Base-by-base conservation (phyloP, 1,284 basidiomycete genomes). In the Schizopora paradoxa region DNA sequence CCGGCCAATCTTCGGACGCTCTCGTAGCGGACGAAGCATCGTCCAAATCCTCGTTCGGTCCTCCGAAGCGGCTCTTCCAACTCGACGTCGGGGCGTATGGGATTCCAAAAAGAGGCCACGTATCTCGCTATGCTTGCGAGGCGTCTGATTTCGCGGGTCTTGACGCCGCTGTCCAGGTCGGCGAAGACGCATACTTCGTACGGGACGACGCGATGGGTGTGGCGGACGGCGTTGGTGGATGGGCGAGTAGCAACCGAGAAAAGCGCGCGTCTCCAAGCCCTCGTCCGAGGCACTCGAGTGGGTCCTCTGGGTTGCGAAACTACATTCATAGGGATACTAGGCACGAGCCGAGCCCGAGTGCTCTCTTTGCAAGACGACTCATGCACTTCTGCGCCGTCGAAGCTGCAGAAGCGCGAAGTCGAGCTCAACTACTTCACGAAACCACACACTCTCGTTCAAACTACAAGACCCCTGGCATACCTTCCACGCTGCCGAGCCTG, bases 151-250 rank as follows among this genome's bases (percentile, higher is more conserved):
- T 52, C 14, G 57, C 28, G 5, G 64, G 64, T 4, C 63, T 72
- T 27, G 62, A 64, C 29, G 61, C 69, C 4, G 76, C 86, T 0
- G 82, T 87, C 0, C 84, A 87, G 58, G 82, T 91, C 6, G 89
- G 88, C 42, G 87, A 92, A 59, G 87, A 91, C 58, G 84, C 86
- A 6, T 94, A 92, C 61, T 93, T 94, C 54, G 68, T 93, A 3
- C 70, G 82, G 6, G 76, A 78, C 49, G 87, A 91, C 56, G 86
- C 88, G 5, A 80, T 93, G 66, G 91, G 90, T 13, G 85, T 93
- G 2, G 89, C 90, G 7, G 90, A 93, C 59, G 90, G 90, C 25
- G 91, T 93, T 0, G 91, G 91, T 1, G 91, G 91, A 2, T 93
- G 90, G 89, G 25, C 74, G 82, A n/a, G 73, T 69, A 32, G 53